Conservation (phyloP, 495 filamentous ascomycete species). For the Aspergillus nidulans region DNA sequence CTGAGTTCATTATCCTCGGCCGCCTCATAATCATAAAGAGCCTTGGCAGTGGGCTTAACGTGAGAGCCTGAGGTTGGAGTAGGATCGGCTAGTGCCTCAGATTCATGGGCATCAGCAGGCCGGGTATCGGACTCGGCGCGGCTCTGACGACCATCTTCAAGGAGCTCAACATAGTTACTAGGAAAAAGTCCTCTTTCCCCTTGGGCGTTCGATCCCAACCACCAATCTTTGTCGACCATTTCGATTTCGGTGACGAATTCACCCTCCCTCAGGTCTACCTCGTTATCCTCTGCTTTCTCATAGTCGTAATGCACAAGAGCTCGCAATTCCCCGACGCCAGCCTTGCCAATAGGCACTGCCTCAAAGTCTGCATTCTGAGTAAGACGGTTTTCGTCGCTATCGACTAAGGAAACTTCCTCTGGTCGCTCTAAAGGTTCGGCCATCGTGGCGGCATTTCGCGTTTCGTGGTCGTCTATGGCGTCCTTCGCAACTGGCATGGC, state of each 20-base stretch:
- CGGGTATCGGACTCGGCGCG: constrained; percentile 19
- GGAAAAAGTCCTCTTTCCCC: constrained; percentile 91
- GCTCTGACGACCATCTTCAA: constrained; percentile 50
- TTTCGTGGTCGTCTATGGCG: constrained; percentile 46
- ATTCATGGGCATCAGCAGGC: constrained; percentile 23
- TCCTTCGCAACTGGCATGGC: constrained; percentile 78
- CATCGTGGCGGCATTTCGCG: constrained; percentile 44
- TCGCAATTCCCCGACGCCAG: constrained; percentile 49
- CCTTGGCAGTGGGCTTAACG: constrained; percentile 64
- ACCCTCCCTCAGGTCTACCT: constrained; percentile 86
- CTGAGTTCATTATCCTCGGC: constrained; percentile 95
- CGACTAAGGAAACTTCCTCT: constrained; percentile 53
- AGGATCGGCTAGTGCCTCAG: constrained; percentile 14
- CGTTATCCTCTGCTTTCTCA: constrained; percentile 94
- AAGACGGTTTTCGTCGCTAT: constrained; percentile 62
- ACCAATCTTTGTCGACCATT: constrained; percentile 97
- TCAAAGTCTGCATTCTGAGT: constrained; percentile 59
- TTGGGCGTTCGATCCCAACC: constrained; percentile 78
- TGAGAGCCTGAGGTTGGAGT: constrained; percentile 11
- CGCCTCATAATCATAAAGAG: constrained; percentile 94
- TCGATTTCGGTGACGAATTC: constrained; percentile 93
- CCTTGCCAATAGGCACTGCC: constrained; percentile 37
- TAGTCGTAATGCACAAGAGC: constrained; percentile 92
- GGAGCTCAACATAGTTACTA: constrained; percentile 90
- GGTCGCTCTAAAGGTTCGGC: constrained; percentile 55